phyloP scores from a whole-genome alignment of 768 basidiomycete genomes.

The Mycena maculata region DNA sequence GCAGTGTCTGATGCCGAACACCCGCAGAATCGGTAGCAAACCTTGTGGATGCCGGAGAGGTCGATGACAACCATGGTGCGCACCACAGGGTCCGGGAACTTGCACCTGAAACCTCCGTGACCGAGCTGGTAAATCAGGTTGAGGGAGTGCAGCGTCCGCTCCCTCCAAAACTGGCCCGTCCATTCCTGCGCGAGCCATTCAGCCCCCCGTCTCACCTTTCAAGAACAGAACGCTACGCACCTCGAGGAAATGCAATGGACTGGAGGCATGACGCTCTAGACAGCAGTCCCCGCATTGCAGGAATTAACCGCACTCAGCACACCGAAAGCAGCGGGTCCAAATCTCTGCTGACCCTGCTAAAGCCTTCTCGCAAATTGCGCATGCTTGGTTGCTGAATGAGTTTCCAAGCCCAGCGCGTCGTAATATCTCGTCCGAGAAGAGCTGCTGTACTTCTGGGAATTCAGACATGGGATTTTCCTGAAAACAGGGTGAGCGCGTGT shows the following conservation, averaged over 20 bases:
- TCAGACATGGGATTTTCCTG: conserved; percentile 15
- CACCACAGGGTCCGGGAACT: not conserved
- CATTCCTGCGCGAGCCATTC: conserved; percentile 23
- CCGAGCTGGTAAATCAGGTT: conserved; percentile 33
- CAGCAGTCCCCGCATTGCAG: conserved; percentile 16
- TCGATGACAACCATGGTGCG: conserved; percentile 28
- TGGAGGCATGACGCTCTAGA: not conserved
- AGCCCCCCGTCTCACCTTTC: not conserved
- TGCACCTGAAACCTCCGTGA: conserved; percentile 24
- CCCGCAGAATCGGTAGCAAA: conserved; percentile 20
- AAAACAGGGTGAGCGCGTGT: too few species aligned
- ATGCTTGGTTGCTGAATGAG: not conserved
- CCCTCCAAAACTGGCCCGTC: conserved; percentile 24
- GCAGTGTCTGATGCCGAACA: conserved; percentile 11
- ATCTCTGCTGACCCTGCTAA: not conserved
- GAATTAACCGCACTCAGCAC: conserved; percentile 8
- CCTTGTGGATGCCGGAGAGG: conserved; percentile 16
- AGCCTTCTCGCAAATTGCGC: not conserved
- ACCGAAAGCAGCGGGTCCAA: conserved; percentile 1
- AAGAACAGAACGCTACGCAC: not conserved
- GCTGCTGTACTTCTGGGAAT: not conserved
- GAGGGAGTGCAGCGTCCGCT: not conserved
- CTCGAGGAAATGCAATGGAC: not conserved
- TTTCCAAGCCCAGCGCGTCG: conserved; percentile 12
- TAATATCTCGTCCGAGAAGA: conserved; percentile 6